Evolutionary conservation across 1,139 yeast genomes (phyloP), one percentile per base, ranked within the genome.

Genomic region (Protomyces gravidus): DNA sequence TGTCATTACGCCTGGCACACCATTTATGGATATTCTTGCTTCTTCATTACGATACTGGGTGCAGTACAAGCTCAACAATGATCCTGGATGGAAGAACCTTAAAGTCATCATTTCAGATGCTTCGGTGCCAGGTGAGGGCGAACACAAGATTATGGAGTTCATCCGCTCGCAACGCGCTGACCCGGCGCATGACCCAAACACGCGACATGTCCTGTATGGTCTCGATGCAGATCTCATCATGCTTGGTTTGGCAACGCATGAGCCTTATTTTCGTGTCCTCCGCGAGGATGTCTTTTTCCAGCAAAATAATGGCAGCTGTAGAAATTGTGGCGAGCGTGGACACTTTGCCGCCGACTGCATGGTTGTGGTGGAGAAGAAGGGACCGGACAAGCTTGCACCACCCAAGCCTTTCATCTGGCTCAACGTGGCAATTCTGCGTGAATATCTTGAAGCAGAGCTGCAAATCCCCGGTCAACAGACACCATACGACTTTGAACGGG

Each of bases 61-160:
- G 61, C 92, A 90, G 66, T 89, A 88, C 70, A 94, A 94, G 72
- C 83, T 92, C 55, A 83, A 95, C 45, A 84, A 85, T 50, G 98
- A 94, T 69, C 82, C 95, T 4, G 89, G 86, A 59, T 94, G 98
- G 98, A 86, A 89, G 66, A 81, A 84, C 63, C 50, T 66, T 65
- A 82, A 89, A 66, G 84, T 94, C 61, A 81, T 94, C 42, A 82
- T 94, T 64, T 86, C 95, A 61, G 99, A 96, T 58, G 97, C 95
- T 65, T 92, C 92, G 66, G 97, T 89, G n/a, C 99, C 99, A 2
- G 99, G 99, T 65, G 98, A 94, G 78, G 99, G 99, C 71, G 98
- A 94, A 9, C 98, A 92, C 75, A 92, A 92, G 72, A 89, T 92
- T 67, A 92, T 92, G 98, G 89, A 88, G 68, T 94, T 84, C 69